These are phyloP conservation scores for Aspergillus quadrilineatus DNA, from an alignment of 2,329 filamentous ascomycete genomes.

Conservation along the genomic window DNA sequence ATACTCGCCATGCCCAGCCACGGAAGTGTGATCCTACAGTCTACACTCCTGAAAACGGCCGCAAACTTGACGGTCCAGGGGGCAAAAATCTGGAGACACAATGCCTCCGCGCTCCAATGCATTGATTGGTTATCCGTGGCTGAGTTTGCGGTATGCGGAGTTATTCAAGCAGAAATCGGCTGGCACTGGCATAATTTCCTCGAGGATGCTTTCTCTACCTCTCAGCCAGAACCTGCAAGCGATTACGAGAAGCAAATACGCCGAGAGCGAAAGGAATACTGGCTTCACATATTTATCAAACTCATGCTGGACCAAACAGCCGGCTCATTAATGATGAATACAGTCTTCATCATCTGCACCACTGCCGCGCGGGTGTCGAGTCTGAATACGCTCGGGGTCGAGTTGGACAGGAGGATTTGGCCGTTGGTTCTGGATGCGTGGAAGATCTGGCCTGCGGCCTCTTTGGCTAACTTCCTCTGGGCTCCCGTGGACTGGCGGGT, in stretches of 20 bases:
- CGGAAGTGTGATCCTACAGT: background rate
- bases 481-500: background rate
- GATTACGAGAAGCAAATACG: background rate
- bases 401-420: background rate
- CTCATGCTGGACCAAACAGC: background rate
- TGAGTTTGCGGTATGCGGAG: background rate
- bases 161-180: background rate
- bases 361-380: background rate
- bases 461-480: background rate
- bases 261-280: background rate
- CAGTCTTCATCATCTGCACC: background rate
- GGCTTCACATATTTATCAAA: background rate
- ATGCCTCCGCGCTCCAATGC: background rate
- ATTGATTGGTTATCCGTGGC: background rate
- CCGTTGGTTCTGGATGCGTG: background rate
- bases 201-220: background rate
- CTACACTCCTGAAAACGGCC: background rate
- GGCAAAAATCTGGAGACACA: background rate
- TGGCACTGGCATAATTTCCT: background rate
- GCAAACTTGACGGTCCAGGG: background rate
- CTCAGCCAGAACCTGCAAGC: background rate
- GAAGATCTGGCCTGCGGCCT: background rate
- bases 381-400: background rate
- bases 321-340: background rate
- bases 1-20: background rate